These are phyloP conservation scores for Venturiaceae sp. DNA, from an alignment of 2,329 filamentous ascomycete genomes.

Conservation along the genomic window DNA sequence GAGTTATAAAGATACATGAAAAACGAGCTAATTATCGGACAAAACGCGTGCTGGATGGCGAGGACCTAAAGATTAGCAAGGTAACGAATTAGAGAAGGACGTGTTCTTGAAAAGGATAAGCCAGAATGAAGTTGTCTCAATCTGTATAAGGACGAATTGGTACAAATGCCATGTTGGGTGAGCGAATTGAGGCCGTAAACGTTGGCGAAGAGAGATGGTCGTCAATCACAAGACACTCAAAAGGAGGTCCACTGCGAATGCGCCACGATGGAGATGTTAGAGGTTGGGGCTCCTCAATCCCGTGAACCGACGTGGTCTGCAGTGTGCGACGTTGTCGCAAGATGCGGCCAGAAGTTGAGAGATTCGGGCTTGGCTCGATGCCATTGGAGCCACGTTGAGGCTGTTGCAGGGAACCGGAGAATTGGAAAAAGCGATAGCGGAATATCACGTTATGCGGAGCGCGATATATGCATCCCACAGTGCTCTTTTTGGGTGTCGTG, in stretches of 20 bases:
- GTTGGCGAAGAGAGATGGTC: not conserved
- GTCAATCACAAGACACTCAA: not conserved
- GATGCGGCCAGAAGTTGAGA: no score
- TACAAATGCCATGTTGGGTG: not conserved
- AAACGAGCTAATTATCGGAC: not conserved
- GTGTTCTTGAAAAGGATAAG: not conserved
- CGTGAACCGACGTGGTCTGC: not conserved
- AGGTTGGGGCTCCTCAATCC: not conserved
- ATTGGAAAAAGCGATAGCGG: not conserved
- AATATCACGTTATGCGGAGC: not conserved
- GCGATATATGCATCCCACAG: not conserved
- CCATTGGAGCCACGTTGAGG: conserved; percentile 4
- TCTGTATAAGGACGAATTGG: not conserved
- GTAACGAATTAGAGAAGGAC: not conserved
- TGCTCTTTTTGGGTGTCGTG: not conserved
- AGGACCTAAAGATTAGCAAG: not conserved
- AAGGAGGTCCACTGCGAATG: not conserved
- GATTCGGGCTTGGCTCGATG: not conserved
- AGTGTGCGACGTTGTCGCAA: not conserved
- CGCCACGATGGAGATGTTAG: not conserved
- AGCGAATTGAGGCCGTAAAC: not conserved
- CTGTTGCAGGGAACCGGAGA: not conserved
- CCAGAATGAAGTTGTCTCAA: not conserved
- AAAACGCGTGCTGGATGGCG: not conserved
- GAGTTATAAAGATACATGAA: not conserved